Percentiles rank a stretch among this genome's conserved stretches.
Conservation (phyloP, 352 stramenopile genomes). For the Nothophytophthora sp. region DNA sequence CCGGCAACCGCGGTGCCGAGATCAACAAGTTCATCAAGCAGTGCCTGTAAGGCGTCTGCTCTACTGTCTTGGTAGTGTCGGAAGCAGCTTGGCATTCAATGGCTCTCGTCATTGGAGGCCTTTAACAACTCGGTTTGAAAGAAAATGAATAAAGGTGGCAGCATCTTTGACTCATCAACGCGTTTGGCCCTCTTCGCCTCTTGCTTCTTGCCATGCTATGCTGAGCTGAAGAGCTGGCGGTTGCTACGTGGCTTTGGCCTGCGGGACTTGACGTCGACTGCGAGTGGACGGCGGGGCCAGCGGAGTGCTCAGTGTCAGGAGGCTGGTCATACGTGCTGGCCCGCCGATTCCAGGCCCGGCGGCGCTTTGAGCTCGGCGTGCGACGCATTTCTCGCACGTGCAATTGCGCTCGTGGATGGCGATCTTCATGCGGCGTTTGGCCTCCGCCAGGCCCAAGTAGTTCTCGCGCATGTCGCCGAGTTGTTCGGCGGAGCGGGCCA, state of each 20-base stretch:
- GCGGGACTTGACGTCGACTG: constrained; percentile 38
- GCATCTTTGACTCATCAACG: constrained; percentile 21
- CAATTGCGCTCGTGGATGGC: constrained; percentile 85
- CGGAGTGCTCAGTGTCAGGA: constrained; percentile 32
- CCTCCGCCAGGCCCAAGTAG: constrained; percentile 82
- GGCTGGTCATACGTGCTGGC: constrained; percentile 13
- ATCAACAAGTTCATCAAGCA: constrained; percentile 96
- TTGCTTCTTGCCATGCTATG: not conserved
- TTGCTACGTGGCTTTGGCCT: constrained; percentile 23
- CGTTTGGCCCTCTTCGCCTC: not conserved
- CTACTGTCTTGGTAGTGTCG: constrained; percentile 9
- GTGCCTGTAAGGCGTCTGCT: constrained; percentile 83
- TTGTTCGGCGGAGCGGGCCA: constrained; percentile 65
- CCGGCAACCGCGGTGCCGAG: constrained; percentile 90
- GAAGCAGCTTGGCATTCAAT: constrained; percentile 3
- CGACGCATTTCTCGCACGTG: constrained; percentile 75
- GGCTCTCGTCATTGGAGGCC: constrained; percentile 20
- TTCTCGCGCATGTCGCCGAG: constrained; percentile 87
- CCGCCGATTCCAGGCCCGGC: constrained; percentile 6
- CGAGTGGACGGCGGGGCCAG: constrained; percentile 45
- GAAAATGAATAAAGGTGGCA: constrained; percentile 43
- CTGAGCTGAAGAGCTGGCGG: constrained; percentile 7
- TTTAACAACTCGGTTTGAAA: constrained; percentile 61
- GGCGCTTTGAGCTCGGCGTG: constrained; percentile 47
- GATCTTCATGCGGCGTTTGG: constrained; percentile 85